Evolutionary conservation across 495 filamentous ascomycete genomes (phyloP), one percentile per base, ranked within the genome.

Genomic region (Pyronema domesticum): DNA sequence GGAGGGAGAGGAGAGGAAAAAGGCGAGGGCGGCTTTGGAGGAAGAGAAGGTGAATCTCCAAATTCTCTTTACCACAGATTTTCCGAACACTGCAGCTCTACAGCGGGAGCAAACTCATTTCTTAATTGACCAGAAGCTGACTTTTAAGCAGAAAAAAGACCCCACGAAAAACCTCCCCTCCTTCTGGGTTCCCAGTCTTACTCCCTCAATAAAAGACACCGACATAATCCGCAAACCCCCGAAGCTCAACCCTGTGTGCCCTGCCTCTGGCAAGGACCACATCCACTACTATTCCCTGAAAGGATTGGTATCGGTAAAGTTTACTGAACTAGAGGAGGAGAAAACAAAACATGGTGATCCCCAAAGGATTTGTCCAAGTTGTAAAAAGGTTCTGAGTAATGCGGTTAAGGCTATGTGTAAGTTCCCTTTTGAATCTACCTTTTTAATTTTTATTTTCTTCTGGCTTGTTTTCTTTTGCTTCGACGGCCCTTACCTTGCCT

Each of bases 101-200:
- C 1, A 30, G 1, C 5, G 23, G 5, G 23, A 30, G 23, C 5
- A 30, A 5, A 5, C 23, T 30, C 5, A 5, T 30, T 30, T 5
- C 5, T 30, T 30, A 5, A 30, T 30, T 30, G 23, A 30, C 5
- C 5, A 2, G 23, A 30, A 30, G 23, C 23, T 30, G 23, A 30
- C 23, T 30, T 30, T 47, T 0, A 44, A 35, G 2, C 11, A 50
- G 39, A 17, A 43, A 68, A 54, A 76, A 68, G 76, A 79, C 0
- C 74, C 76, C 0, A 83, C 84, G 63, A 80, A 79, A 0, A 80
- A 77, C n/a, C 69, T 95, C 0, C 86, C 87, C 0, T 91, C 88
- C 3, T 96, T 96, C 71, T 98, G 91, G 91, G 81, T 93, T 0
- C 89, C 91, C 0, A 83, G 84, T 1, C 71, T 93, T 34, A 91